phyloP scores from a whole-genome alignment of 2,329 filamentous ascomycete species.

The Magnaporthiopsis poae region DNA sequence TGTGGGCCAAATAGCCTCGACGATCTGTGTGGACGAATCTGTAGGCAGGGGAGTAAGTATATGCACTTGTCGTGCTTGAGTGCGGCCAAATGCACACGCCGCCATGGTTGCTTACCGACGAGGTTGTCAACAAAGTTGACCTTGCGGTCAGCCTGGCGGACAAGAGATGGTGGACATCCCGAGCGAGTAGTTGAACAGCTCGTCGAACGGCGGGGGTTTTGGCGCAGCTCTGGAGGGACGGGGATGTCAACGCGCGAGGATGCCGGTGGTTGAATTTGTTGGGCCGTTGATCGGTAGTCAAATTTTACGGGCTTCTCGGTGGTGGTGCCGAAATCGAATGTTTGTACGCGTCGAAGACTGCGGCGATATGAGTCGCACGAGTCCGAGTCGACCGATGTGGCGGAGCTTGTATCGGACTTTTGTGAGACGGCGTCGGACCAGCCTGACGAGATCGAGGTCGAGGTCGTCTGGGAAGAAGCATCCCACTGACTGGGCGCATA shows the following conservation, averaged over 20 bases:
- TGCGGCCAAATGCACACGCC: background rate
- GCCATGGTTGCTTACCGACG: constrained; percentile 65
- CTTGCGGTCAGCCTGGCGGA: constrained; percentile 85
- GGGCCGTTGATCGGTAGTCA: constrained; percentile 17
- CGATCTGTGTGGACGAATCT: constrained; percentile 96
- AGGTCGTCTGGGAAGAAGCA: constrained; percentile 58
- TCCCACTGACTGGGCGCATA: background rate
- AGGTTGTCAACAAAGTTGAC: constrained; percentile 92
- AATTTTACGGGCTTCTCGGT: background rate
- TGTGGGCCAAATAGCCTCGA: constrained; percentile 92
- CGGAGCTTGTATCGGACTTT: constrained; percentile 57
- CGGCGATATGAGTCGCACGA: constrained; percentile 34
- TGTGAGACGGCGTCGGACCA: constrained; percentile 67
- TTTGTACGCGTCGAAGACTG: constrained; percentile 14
- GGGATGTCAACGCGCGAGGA: constrained; percentile 24
- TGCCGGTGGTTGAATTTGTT: constrained; percentile 8
- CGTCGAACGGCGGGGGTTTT: constrained; percentile 51
- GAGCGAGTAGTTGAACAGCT: constrained; percentile 44
- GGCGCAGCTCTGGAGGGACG: constrained; percentile 52
- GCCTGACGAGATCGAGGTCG: constrained; percentile 68
- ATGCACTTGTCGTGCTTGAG: background rate
- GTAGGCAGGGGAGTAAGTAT: constrained; percentile 28
- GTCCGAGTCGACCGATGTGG: constrained; percentile 35
- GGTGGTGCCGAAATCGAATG: background rate
- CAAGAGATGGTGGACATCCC: constrained; percentile 61